Evolutionary conservation across 163 green algal genomes (phyloP).

Genomic region (Coccomyxa subellipsoidea): DNA sequence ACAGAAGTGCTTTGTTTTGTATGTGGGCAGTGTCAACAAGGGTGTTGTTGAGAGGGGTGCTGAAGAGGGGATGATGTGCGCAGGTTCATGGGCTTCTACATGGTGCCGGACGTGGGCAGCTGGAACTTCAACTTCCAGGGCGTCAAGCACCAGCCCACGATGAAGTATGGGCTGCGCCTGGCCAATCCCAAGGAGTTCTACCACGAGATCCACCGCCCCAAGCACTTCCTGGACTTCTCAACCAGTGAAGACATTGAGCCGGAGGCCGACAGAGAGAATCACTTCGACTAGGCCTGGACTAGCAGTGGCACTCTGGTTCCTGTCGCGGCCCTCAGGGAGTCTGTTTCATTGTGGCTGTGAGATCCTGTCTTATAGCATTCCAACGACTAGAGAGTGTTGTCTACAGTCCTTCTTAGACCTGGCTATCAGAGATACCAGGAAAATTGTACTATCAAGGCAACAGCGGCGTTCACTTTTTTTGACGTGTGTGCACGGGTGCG

Average conservation of each 20-base stretch:
- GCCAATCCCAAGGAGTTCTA: constrained; percentile 95
- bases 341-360: not conserved
- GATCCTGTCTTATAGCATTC: not conserved
- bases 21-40: not conserved
- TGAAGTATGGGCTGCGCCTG: constrained; percentile 87
- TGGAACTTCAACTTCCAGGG: constrained; percentile 99
- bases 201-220: constrained; percentile 84
- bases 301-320: not conserved
- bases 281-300: constrained; percentile 28
- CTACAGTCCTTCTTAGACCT: not conserved
- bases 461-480: not conserved
- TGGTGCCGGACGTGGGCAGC: constrained; percentile 86
- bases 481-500: not conserved
- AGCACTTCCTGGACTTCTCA: constrained; percentile 97
- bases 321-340: too few species aligned
- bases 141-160: constrained; percentile 77
- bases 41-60: too few species aligned
- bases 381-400: not conserved
- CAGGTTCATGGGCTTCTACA: constrained; percentile 98
- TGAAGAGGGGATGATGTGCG: not conserved
- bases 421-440: too few species aligned
- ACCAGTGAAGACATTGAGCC: constrained; percentile 60
- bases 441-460: not conserved
- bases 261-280: constrained; percentile 52
- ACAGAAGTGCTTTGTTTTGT: not conserved